phyloP scores from a whole-genome alignment of 768 basidiomycete species.

The Tricholoma sp. region DNA sequence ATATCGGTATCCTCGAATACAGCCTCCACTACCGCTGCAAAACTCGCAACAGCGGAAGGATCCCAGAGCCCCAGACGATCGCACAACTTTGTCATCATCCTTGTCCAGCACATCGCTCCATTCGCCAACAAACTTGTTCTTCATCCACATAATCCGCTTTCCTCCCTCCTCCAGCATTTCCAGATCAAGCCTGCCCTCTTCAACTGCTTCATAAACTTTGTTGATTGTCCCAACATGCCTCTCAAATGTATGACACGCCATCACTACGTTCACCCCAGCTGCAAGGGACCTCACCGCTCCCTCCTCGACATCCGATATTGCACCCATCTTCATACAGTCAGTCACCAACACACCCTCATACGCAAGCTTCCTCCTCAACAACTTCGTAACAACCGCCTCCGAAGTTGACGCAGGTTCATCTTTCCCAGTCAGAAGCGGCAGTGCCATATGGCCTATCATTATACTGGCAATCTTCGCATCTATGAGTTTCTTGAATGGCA shows the following conservation, averaged over 20 bases:
- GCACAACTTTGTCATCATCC: constrained; percentile 34
- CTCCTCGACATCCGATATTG: constrained; percentile 47
- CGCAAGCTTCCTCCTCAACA: constrained; percentile 46
- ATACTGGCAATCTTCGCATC: constrained; percentile 42
- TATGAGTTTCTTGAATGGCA: constrained; percentile 51
- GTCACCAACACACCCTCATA: constrained; percentile 63
- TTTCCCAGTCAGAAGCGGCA: constrained; percentile 50
- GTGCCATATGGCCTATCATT: constrained; percentile 74
- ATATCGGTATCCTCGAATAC: too few relatives aligned
- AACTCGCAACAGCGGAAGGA: constrained; percentile 46
- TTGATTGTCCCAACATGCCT: constrained; percentile 51
- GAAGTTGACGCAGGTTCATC: constrained; percentile 60
- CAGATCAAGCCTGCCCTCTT: constrained; percentile 34
- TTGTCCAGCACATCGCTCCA: constrained; percentile 37
- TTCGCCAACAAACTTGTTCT: constrained; percentile 41
- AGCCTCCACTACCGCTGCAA: too few relatives aligned
- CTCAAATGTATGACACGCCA: constrained; percentile 64
- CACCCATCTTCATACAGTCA: constrained; percentile 76
- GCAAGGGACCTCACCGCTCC: constrained; percentile 53
- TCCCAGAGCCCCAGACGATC: constrained; percentile 37
- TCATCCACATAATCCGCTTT: constrained; percentile 42
- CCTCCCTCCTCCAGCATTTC: constrained; percentile 38
- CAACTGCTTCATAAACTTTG: constrained; percentile 46
- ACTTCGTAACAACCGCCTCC: constrained; percentile 40
- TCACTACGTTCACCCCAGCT: constrained; percentile 68